Conservation (phyloP, 2,329 filamentous ascomycete species). For the Phyllosticta citriasiana region DNA sequence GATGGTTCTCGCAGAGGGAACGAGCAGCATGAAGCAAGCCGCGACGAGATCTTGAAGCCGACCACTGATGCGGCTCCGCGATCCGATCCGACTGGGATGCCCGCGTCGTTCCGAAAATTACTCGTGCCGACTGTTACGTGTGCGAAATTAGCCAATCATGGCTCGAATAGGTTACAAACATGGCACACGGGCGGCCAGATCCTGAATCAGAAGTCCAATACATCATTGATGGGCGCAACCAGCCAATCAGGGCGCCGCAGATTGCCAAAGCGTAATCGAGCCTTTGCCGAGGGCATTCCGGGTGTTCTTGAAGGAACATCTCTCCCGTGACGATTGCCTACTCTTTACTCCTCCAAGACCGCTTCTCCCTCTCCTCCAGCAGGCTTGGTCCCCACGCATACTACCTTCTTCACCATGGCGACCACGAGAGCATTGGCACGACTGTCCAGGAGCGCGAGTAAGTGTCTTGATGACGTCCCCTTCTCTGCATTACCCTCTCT, state of each 20-base stretch:
- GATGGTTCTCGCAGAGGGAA: background rate
- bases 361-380: background rate
- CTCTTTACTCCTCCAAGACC: background rate
- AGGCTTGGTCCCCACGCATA: background rate
- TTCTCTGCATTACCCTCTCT: background rate
- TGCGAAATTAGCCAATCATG: background rate
- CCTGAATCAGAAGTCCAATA: slow-evolving; percentile 1
- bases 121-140: slow-evolving; percentile 1
- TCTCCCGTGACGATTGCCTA: slow-evolving; percentile 2
- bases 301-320: background rate
- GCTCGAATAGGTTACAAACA: background rate
- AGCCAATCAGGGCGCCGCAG: slow-evolving; percentile 2
- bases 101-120: slow-evolving; percentile 9
- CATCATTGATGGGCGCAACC: background rate
- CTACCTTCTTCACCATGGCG: slow-evolving; percentile 19
- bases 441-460: slow-evolving; percentile 28
- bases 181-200: background rate
- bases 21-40: background rate
- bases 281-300: slow-evolving; percentile 4
- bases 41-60: background rate
- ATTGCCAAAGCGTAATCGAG: slow-evolving; percentile 3
- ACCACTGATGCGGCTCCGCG: background rate
- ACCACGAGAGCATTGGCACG: slow-evolving; percentile 28
- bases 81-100: background rate
- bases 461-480: slow-evolving; percentile 8